Conservation (phyloP, 345 rosid species). For the Nephelium lappaceum region DNA sequence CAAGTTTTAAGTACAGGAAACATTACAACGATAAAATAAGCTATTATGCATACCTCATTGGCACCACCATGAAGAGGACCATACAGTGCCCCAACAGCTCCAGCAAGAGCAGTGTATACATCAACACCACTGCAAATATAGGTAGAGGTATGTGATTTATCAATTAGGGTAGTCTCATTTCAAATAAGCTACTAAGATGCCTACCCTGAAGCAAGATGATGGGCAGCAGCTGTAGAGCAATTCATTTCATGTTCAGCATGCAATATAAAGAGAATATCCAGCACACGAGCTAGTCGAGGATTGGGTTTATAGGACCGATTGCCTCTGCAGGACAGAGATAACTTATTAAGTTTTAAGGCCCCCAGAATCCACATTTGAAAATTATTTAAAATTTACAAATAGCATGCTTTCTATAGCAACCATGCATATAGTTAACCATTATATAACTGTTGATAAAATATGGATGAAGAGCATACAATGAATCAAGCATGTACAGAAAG, state of each 20-base stretch:
- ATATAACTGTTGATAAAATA: constrained; percentile 8
- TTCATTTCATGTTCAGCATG: constrained; percentile 99
- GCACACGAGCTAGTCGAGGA: constrained; percentile 86
- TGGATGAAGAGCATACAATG: constrained; percentile 55
- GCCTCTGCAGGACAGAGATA: constrained; percentile 56
- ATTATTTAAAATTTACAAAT: background rate
- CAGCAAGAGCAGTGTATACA: constrained; percentile 89
- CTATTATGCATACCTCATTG: constrained; percentile 66
- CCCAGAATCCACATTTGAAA: background rate
- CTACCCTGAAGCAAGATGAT: constrained; percentile 97
- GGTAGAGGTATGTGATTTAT: background rate
- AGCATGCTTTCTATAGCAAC: background rate
- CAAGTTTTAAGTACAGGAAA: background rate
- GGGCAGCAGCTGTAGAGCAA: constrained; percentile 93
- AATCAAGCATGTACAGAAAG: constrained; percentile 94
- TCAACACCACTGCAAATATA: constrained; percentile 78
- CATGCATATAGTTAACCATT: background rate
- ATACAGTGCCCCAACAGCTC: constrained; percentile 96
- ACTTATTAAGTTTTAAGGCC: constrained; percentile 5
- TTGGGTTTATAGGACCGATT: constrained; percentile 84
- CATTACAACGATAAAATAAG: constrained; percentile 6
- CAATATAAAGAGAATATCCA: constrained; percentile 86
- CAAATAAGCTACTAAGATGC: constrained; percentile 14
- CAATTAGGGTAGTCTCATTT: constrained; percentile 3
- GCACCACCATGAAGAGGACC: constrained; percentile 99